These are phyloP conservation scores for Hondaea fermentalgiana DNA, from an alignment of 108 stramenopile species.

Conservation along the genomic window DNA sequence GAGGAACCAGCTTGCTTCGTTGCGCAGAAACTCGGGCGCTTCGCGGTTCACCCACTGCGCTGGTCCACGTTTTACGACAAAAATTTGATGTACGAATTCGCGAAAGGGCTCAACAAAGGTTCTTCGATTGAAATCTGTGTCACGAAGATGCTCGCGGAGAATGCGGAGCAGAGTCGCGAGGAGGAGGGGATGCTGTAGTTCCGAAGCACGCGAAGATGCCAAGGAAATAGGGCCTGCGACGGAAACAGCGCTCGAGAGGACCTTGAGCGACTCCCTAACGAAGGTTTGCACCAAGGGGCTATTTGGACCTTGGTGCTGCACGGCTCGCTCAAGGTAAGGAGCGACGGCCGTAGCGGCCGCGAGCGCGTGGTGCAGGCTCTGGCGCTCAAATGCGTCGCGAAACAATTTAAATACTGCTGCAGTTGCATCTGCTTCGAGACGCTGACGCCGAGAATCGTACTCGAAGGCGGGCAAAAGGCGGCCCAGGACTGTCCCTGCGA, in stretches of 20 bases:
- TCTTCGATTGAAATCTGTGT: not conserved
- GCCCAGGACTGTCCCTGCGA: not conserved
- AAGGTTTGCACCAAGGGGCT: not conserved
- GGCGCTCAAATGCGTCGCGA: not conserved
- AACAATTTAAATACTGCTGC: not conserved
- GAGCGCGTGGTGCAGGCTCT: not conserved
- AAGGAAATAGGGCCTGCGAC: not conserved
- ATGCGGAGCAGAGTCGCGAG: not conserved
- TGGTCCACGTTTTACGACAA: not conserved
- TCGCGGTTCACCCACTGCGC: not conserved
- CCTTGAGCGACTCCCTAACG: not conserved
- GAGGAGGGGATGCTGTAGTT: not conserved
- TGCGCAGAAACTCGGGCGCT: not conserved
- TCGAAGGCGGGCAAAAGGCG: not conserved
- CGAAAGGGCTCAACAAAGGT: not conserved
- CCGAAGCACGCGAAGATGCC: not conserved
- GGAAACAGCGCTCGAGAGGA: not conserved
- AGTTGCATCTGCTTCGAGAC: not conserved
- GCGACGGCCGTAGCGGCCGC: not conserved
- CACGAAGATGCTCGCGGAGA: not conserved
- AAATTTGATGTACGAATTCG: not conserved
- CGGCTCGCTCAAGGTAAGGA: not conserved
- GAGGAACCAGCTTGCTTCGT: constrained; percentile 16
- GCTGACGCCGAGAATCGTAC: not conserved
- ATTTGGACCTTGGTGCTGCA: not conserved